Evolutionary conservation across 306 rosid genomes (phyloP), one percentile per base, ranked within the genome.

Genomic region (Elaeagnus macrophylla): DNA sequence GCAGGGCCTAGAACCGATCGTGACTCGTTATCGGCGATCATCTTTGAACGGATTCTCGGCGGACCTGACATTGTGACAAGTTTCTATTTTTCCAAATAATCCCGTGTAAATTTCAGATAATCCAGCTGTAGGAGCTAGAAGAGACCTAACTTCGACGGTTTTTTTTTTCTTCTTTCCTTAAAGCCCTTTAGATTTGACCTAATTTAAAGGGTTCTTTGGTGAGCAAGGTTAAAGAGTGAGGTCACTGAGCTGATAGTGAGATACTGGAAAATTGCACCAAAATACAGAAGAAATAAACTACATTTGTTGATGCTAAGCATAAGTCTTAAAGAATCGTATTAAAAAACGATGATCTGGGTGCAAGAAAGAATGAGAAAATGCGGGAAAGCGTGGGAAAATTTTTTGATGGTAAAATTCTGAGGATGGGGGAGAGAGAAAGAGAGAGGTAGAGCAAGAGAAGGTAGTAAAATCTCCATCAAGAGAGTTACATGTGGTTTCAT

Each of bases 11-110:
- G 86, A 6, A 81, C 89, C 35, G 84, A 83, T 51, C 83, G 76
- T 0, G 76, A 55, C 55, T 86, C 88, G 8, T 71, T 15, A 19
- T 80, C 85, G 56, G 84, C 64, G 36, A 76, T 65, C 55, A 83
- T 83, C 85, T 74, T 71, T 56, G 91, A 76, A 67, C 85, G 85
- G 67, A 86, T 76, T 78, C 91, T 79, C 32, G 94, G 94, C 61
- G 89, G 94, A 49, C 89, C 86, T 75, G 86, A 85, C 94, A 85
- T 85, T 74, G 41, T 65, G 48, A 40, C 36, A 77, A 66, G 35
- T 32, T 25, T 40, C 15, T 43, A 14, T 53, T 67, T 54, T 46
- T 42, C 18, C 67, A 56, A 12, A 48, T 61, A 71, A 53, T 42
- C 62, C 39, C 54, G 50, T 54, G 51, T 32, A 35, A 7, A n/a